Conservation (phyloP, 495 filamentous ascomycete genomes). For the Aspergillus egyptiacus region DNA sequence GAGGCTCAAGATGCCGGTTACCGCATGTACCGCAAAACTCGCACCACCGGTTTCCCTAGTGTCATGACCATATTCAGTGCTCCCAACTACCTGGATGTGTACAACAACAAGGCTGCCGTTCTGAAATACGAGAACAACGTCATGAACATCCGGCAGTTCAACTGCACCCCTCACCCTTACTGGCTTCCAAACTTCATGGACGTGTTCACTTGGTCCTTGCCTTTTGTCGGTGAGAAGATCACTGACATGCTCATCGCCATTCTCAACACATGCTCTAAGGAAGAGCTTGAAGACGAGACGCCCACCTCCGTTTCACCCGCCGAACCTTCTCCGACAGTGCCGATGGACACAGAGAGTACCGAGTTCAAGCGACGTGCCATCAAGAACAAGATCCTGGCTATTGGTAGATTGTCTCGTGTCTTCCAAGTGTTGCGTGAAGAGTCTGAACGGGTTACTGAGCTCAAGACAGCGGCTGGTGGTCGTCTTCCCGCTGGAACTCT, state of each 20-base stretch:
- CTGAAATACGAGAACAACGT: constrained; percentile 99
- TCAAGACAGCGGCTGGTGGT: constrained; percentile 94
- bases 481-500: constrained; percentile 91
- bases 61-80: constrained; percentile 99
- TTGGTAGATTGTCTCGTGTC: constrained; percentile 91
- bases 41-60: constrained; percentile 95
- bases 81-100: constrained; percentile 98
- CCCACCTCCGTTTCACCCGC: constrained; percentile 53
- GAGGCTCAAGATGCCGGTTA: constrained; percentile 98
- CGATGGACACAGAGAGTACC: constrained; percentile 70
- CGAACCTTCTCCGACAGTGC: constrained; percentile 65
- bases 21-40: constrained; percentile 97
- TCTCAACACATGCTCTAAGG: constrained; percentile 94
- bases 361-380: constrained; percentile 93
- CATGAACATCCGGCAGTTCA: constrained; percentile 99
- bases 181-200: constrained; percentile 99
- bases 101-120: constrained; percentile 99
- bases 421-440: constrained; percentile 98
- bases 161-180: constrained; percentile 98
- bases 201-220: constrained; percentile 97
- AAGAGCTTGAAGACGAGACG: constrained; percentile 85
- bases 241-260: constrained; percentile 99
- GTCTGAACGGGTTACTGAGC: constrained; percentile 90
- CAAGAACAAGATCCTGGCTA: constrained; percentile 99
- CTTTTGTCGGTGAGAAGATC: constrained; percentile 98